Base-by-base conservation (phyloP, 345 rosid genomes). In the Corchorus olitorius region DNA sequence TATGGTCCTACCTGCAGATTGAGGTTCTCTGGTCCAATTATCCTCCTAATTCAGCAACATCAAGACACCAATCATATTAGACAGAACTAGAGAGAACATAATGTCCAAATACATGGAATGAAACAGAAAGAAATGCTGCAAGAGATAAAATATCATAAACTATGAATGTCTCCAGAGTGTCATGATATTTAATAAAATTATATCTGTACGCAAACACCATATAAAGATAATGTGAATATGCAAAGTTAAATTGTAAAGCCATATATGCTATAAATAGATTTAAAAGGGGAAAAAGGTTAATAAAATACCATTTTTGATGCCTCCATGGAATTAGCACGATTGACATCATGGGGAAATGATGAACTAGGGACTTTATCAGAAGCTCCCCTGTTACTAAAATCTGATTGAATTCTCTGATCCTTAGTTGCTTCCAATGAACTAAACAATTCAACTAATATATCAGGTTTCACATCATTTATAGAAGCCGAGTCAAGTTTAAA, bases 401-500 rank as follows among this genome's bases (percentile, higher is more conserved):
- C 71, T 22, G 79, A 69, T 34, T 27, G 65, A 15, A 73, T 58
- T 41, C 72, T 62, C 33, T 13, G 68, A 69, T 62, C 73, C 35
- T 71, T 80, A 55, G 43, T 79, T 8, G 70, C 75, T 33, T 88
- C 87, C 53, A 88, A 66, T 10, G 94, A 87, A 62, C 64, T 81
- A 77, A 90, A 94, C 64, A 91, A 64, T 65, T 83, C 79, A 33
- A 92, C 73, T 77, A 94, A 86, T 6, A 84, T 82, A 77, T 90
- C 81, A 55, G 91, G 86, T 55, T 83, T 86, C 0, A 73, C 39
- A 69, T 84, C 82, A 13, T 74, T 73, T 27, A 66, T 39, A 62
- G 81, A 70, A 59, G 81, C 73, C 17, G 87, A 72, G 58, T 78
- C 78, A 14, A 87, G 83, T 66, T 84, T 83, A 72, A 94, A 94